These are phyloP conservation scores for grape (Vitis vinifera) DNA, from an alignment of 164 flowering plant species.

Conservation along the genomic window ASM3070453v1 NC_081808.1:1197001-1197500, in stretches of 20 bases:
- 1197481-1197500: background rate
- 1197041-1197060: constrained; percentile 99
- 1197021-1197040: constrained; percentile 97
- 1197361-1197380: constrained; percentile 98
- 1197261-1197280: constrained; percentile 86
- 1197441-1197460: constrained; percentile 1
- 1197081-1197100: constrained; percentile 97
- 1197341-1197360: constrained; percentile 99
- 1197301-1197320: constrained; percentile 93
- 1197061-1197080: constrained; percentile 99
- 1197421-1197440: constrained; percentile 32
- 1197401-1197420: constrained; percentile 81
- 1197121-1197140: background rate
- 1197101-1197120: constrained; percentile 71
- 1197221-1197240: background rate
- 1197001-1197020: constrained; percentile 99
- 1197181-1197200: background rate
- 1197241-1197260: background rate
- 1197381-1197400: constrained; percentile 96
- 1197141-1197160: background rate
- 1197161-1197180: background rate
- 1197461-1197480: background rate
- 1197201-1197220: background rate
- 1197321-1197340: constrained; percentile 94
- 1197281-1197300: constrained; percentile 88